These are phyloP conservation scores for Hymenoscyphus albidus DNA, from an alignment of 2,329 filamentous ascomycete genomes.

Conservation along the genomic window DNA sequence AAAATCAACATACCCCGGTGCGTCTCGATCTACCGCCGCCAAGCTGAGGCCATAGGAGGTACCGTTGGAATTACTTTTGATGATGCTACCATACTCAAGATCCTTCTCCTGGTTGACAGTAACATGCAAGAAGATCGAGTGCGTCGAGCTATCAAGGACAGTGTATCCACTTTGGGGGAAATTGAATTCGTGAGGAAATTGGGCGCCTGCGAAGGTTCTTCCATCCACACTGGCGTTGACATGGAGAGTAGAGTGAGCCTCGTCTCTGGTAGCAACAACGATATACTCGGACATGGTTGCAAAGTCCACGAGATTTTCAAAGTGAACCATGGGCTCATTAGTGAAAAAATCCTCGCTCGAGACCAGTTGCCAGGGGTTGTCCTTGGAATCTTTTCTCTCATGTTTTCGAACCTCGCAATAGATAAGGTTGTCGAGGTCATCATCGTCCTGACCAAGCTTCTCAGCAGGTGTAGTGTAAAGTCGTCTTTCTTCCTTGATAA, in stretches of 20 bases:
- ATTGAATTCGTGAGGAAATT: slow-evolving; percentile 82
- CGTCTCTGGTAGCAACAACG: slow-evolving; percentile 69
- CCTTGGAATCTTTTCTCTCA: slow-evolving; percentile 59
- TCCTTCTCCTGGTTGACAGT: slow-evolving; percentile 65
- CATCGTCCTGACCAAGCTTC: slow-evolving; percentile 40
- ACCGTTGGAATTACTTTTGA: slow-evolving; percentile 98
- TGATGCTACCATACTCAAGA: slow-evolving; percentile 75
- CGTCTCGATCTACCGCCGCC: slow-evolving; percentile 75
- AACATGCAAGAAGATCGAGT: slow-evolving; percentile 91
- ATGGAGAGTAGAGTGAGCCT: slow-evolving; percentile 64
- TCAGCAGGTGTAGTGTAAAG: slow-evolving; percentile 31
- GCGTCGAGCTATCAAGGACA: slow-evolving; percentile 89
- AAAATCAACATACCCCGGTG: slow-evolving; percentile 80
- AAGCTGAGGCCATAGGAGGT: slow-evolving; percentile 89
- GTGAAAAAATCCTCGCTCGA: slow-evolving; percentile 77
- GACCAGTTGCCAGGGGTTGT: slow-evolving; percentile 64
- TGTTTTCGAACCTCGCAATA: slow-evolving; percentile 60
- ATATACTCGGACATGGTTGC: slow-evolving; percentile 97
- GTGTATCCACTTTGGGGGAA: slow-evolving; percentile 81
- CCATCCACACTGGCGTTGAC: slow-evolving; percentile 86
- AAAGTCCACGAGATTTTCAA: slow-evolving; percentile 75
- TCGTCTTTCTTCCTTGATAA: slow-evolving; percentile 65
- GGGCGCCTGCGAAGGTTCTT: slow-evolving; percentile 71
- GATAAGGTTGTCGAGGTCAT: slow-evolving; percentile 43
- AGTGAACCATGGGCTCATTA: slow-evolving; percentile 57